Conservation (phyloP, 345 rosid genomes). For the Atalantia buxifolia region DNA sequence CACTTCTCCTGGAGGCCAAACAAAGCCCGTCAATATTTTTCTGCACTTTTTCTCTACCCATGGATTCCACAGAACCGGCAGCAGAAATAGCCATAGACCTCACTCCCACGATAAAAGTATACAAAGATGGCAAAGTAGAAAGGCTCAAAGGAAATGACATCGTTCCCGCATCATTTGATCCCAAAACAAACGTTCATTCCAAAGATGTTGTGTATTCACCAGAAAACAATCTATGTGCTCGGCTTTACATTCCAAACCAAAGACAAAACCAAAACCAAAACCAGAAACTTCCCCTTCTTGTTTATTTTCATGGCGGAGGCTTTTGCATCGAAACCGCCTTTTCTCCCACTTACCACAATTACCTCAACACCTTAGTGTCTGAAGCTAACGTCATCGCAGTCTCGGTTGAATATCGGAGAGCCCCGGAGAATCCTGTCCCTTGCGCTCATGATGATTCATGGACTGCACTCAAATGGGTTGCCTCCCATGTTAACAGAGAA, state of each 20-base stretch:
- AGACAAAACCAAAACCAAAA: background rate
- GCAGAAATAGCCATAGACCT: constrained; percentile 33
- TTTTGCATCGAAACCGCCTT: constrained; percentile 24
- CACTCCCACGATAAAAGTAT: constrained; percentile 28
- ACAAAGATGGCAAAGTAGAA: constrained; percentile 56
- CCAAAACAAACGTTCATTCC: constrained; percentile 44
- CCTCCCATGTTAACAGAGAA: too few species aligned
- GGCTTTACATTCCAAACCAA: constrained; percentile 40
- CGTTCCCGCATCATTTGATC: constrained; percentile 41
- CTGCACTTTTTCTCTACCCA: background rate
- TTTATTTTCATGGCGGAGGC: constrained; percentile 42
- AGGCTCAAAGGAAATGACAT: constrained; percentile 30
- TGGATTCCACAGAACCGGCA: constrained; percentile 18
- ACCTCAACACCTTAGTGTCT: constrained; percentile 24
- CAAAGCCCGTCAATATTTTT: background rate
- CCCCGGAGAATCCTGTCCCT: too few species aligned
- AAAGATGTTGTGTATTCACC: constrained; percentile 40
- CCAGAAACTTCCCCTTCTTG: constrained; percentile 44
- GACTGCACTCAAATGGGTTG: too few species aligned
- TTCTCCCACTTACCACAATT: constrained; percentile 33
- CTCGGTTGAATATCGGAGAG: too few species aligned
- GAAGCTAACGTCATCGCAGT: constrained; percentile 16
- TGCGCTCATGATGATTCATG: too few species aligned
- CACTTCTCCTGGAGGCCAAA: too few species aligned
- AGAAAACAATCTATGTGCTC: constrained; percentile 10